Evolutionary conservation across 352 stramenopile genomes (phyloP), one percentile per base, ranked within the genome.

Genomic region (Blastocystis sp.): DNA sequence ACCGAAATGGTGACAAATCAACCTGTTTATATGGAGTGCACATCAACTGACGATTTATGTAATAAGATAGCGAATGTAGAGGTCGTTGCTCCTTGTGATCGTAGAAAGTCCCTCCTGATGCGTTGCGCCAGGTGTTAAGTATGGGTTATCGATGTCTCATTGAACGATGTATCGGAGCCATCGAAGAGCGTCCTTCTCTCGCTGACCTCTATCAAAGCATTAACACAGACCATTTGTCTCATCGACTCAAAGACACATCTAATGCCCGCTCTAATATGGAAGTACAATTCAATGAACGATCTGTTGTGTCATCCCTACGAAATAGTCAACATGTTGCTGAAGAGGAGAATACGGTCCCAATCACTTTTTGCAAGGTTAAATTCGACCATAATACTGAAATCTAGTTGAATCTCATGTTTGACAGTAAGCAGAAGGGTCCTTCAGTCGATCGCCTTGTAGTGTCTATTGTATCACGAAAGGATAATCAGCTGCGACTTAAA

Each of bases 351-450:
- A 56, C 39, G 24, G 9, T 58, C 24, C 37, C 66, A 21, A 32
- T 78, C 0, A 49, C 42, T 9, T 78, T 78, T 32, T 78, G 39
- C 66, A 78, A 57, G 21, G 14, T 78, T 39, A 56, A 78, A 59
- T 56, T 78, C 42, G 42, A 59, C 0, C 14, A 19, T 58, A 4
- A 21, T 2, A 24, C 19, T 19, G 1, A 56, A 7, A 35, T 14
- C 42, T 29, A 78, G 37, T 14, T 46, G 37, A 24, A 29, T 21
- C n/a, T 78, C 42, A 32, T 78, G 29, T 19, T 14, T 16, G n/a
- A 29, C 35, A 49, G 9, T 11, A 1, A 46, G 42, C 14, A 78
- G n/a, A 21, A 14, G 66, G 12, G 49, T 39, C 21, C 42, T 19
- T 16, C 37, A n/a, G 42, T 37, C 12, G 66, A 78, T 32, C 42